Base-by-base conservation (phyloP, 2,329 filamentous ascomycete genomes). In the Neocatenulostroma microsporum region DNA sequence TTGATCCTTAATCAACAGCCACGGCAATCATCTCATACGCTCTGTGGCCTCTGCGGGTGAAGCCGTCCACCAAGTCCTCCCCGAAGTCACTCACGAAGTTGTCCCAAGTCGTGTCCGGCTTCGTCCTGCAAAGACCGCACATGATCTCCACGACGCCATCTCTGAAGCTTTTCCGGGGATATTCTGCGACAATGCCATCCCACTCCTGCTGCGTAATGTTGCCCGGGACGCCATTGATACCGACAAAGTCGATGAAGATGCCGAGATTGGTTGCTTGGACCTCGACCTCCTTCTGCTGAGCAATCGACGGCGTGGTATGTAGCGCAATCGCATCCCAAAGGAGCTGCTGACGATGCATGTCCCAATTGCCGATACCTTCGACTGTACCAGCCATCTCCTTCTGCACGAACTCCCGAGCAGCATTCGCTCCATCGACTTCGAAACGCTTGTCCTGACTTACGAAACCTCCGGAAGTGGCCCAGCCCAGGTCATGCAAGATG, bases 61-160 rank as follows among this genome's bases (percentile, higher is more conserved):
- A 32, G 9, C 30, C 30, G n/a, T 32, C 30, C 9, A 32, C 30
- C 10, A 32, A 23, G 17, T 32, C 12, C n/a, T 32, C 20, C 12
- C 34, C 34, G 17, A 36, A 28, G 14, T 28, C 34, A 17, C 14
- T 19, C 11, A 36, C 34, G 19, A 36, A 36, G 17, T 28, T 36
- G 18, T 36, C 25, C 13, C 30, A 36, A 9, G 34, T 36, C 14
- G 34, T 36, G 24, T 36, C 34, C 12, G 34, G 34, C 19, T 36
- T 36, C 24, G 21, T 29, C 17, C 17, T 28, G 34, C 34, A 36
- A 14, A 36, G 25, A 11, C 34, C 34, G 34, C 34, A 36, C 23
- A 36, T 28, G 14, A 29, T 36, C 23, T 17, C 25, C 17, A 30
- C 19, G 14, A 36, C 34, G 14, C 25, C 34, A 13, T 29, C 25